phyloP scores from a whole-genome alignment of 1,139 yeast genomes.

The Barnettozyma hawaiiensis region DNA sequence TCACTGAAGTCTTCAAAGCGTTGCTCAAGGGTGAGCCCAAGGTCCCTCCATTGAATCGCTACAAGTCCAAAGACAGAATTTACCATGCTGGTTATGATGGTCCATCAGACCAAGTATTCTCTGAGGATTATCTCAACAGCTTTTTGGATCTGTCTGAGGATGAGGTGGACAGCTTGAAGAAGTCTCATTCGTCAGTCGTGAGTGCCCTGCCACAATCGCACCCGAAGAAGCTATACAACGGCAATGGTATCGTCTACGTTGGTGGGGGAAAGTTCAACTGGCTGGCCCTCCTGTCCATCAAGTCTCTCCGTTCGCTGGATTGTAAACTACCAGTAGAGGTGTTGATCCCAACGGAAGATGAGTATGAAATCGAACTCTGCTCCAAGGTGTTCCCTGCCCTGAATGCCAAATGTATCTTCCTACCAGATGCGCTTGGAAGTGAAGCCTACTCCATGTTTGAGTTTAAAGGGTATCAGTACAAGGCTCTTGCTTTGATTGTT shows the following conservation, averaged over 20 bases:
- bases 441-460: constrained; percentile 38
- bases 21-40: constrained; percentile 38
- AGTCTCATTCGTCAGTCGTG: constrained; percentile 50
- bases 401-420: constrained; percentile 62
- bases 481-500: constrained; percentile 66
- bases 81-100: constrained; percentile 48
- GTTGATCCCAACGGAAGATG: constrained; percentile 61
- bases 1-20: constrained; percentile 32
- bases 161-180: constrained; percentile 43
- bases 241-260: constrained; percentile 74
- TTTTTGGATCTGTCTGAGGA: constrained; percentile 47
- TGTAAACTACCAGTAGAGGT: constrained; percentile 71
- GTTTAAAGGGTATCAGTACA: constrained; percentile 73
- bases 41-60: constrained; percentile 32
- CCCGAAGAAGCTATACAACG: constrained; percentile 48
- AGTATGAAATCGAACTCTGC: constrained; percentile 67
- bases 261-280: constrained; percentile 81
- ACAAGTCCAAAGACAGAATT: constrained; percentile 36
- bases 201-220: constrained; percentile 40
- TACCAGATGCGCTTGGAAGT: constrained; percentile 53
- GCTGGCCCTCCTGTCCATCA: constrained; percentile 60
- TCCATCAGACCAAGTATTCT: constrained; percentile 28
- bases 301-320: constrained; percentile 58
- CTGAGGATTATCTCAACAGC: constrained; percentile 43
- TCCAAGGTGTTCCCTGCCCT: constrained; percentile 56